A percentile compares a stretch with the other conserved stretches of the same genome.
phyloP scores from a whole-genome alignment of 257 asterid genomes.

The Linaria vulgaris region DNA sequence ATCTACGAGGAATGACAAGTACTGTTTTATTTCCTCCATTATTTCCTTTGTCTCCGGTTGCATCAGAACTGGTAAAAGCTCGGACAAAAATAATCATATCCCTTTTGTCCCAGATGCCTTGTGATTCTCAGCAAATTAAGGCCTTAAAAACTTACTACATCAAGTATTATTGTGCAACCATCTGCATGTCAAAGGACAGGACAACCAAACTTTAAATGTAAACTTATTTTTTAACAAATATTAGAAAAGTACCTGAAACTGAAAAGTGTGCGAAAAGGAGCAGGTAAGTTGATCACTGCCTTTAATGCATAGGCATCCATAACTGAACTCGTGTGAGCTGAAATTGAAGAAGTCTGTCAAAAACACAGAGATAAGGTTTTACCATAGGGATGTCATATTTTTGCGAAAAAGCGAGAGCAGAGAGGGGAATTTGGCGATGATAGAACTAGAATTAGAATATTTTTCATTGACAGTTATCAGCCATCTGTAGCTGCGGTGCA shows the following conservation, averaged over 20 bases:
- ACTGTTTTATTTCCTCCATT: too few relatives aligned
- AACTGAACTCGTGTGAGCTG: constrained; percentile 29
- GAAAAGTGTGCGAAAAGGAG: constrained; percentile 65
- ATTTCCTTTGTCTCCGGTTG: too few relatives aligned
- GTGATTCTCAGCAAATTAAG: constrained; percentile 6
- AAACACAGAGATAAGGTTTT: constrained; percentile 2
- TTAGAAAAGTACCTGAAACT: constrained; percentile 63
- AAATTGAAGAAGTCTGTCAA: constrained; percentile 18
- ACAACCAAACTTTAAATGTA: constrained; percentile 13
- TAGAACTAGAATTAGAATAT: not conserved
- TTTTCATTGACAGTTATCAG: not conserved
- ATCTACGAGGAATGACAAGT: too few relatives aligned
- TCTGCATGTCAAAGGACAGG: constrained; percentile 1
- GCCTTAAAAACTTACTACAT: constrained; percentile 7
- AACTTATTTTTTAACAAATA: constrained; percentile 6
- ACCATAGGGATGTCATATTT: constrained; percentile 4
- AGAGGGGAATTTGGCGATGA: not conserved
- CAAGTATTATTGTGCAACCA: not conserved
- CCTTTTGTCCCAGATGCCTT: not conserved
- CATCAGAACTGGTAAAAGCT: too few relatives aligned
- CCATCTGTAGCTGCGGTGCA: not conserved
- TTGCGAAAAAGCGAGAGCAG: constrained; percentile 4
- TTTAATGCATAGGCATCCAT: constrained; percentile 63
- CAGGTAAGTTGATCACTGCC: constrained; percentile 79
- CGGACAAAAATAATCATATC: not conserved